A percentile compares a stretch with the other conserved stretches of the same genome.
Conservation (phyloP, 495 filamentous ascomycete species). For the Opeltia flavorubescens region DNA sequence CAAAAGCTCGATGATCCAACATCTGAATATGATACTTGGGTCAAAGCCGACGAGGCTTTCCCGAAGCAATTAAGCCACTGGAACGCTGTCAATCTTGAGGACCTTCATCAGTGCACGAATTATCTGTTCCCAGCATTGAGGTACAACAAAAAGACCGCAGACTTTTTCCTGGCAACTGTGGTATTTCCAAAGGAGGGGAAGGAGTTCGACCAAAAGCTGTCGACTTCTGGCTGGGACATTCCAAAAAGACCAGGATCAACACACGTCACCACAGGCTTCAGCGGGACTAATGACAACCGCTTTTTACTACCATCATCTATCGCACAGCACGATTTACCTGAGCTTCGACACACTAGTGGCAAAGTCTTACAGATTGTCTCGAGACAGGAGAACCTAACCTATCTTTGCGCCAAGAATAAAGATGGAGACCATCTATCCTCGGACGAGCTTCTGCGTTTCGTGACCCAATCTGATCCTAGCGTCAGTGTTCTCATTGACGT, state of each 20-base stretch:
- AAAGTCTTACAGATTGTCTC: slow-evolving; percentile 44
- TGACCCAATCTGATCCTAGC: background rate
- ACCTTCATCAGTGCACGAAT: slow-evolving; percentile 12
- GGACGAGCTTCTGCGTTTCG: background rate
- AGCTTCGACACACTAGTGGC: slow-evolving; percentile 49
- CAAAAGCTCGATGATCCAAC: slow-evolving; percentile 37
- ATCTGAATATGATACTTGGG: slow-evolving; percentile 42
- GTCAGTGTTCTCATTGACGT: slow-evolving; percentile 56
- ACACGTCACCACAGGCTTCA: slow-evolving; percentile 50
- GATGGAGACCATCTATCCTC: background rate
- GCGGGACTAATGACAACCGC: slow-evolving; percentile 56
- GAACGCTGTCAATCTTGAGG: slow-evolving; percentile 2
- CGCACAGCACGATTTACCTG: slow-evolving; percentile 37
- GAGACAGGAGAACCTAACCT: slow-evolving; percentile 33
- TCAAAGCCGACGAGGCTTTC: slow-evolving; percentile 13
- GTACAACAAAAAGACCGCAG: slow-evolving; percentile 22
- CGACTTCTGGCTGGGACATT: slow-evolving; percentile 58
- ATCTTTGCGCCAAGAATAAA: background rate
- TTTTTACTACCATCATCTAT: slow-evolving; percentile 41
- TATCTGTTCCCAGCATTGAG: slow-evolving; percentile 2
- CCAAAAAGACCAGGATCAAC: slow-evolving; percentile 4
- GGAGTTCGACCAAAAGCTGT: slow-evolving; percentile 50
- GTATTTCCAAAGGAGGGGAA: slow-evolving; percentile 56
- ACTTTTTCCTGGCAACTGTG: slow-evolving; percentile 46
- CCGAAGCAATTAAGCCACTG: background rate